Evolutionary conservation across 352 stramenopile genomes (phyloP), one percentile per base, ranked within the genome.

Genomic region (Phytophthora sojae): DNA sequence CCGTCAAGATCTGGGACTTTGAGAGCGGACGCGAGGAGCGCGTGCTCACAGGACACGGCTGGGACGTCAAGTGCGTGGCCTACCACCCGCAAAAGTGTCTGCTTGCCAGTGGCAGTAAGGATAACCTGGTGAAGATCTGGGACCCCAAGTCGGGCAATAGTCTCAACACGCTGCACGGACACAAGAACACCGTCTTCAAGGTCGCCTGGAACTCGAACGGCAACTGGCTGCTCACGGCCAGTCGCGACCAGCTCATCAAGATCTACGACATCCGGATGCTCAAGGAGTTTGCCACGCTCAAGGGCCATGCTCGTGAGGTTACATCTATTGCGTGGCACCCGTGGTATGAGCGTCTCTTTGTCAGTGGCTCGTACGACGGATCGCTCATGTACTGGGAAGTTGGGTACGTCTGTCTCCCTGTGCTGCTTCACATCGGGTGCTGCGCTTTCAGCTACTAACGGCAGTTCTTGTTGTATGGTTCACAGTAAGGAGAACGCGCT

Each of bases 141-240:
- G 97, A 99, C 85, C 98, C 98, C 19, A 94, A 98, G 63, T 93
- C 87, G 11, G 90, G 89, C 54, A 97, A 97, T 56, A 91, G 81
- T 65, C 76, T 98, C 14, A 97, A 97, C 63, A 99, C 97, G 25
- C 83, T 99, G 32, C 98, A 99, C 75, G 97, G 97, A 21, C 97
- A 99, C 86, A 99, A 99, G 80, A 99, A 99, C 79, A 99, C 97
- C 35, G 97, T 99, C 35, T 98, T 98, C 35, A 99, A 99, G 62
- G 91, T 99, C 26, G 84, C 92, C 35, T 99, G 97, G 97, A 99
- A 99, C 79, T 83, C 94, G 25, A 99, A 99, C 75, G 97, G 97
- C 26, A 99, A 99, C 82, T 99, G 97, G 97, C 67, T 99, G 57
- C 82, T 99, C 29, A 99, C 97, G 42, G 94, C 93, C 11, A 98